Base-by-base conservation (phyloP, 306 rosid genomes). In the Sesbania bispinosa region DNA sequence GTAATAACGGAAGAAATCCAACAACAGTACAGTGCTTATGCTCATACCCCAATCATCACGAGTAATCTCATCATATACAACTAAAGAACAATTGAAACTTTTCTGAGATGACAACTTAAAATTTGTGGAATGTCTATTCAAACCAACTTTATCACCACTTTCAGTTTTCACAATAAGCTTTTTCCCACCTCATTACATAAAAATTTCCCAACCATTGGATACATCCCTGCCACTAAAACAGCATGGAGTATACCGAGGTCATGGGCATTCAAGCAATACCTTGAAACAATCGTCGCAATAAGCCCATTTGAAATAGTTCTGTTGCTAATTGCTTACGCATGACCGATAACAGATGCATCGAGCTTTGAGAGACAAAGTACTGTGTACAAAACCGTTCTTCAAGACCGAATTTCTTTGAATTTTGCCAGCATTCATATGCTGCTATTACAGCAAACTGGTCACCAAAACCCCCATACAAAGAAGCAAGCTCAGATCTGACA, bases 161-260 rank as follows among this genome's bases (percentile, higher is more conserved):
- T 78, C 67, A 39, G 88, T 87, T 61, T 86, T 86, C 15, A 89
- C 70, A 10, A 76, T 0, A 48, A 76, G 4, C 29, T 79, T 71
- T 19, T 57, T 84, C 10, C 58, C 72, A 11, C 14, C 52, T 66
- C 62, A 8, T 20, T 26, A 15, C 83, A 74, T 23, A 77, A 29
- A 68, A 85, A 69, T 83, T 75, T 84, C 57, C 97, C 97, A 33
- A 89, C 84, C 88, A 68, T 86, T 2, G 98, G 98, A 85, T 89
- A 89, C 80, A 86, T 81, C 71, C 90, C 89, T 2, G 94, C 88
- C 54, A 85, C 85, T 30, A 92, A 80, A 52, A 89, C 86, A 1
- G 90, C 85, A 33, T 86, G 86, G 55, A 92, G 83, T 70, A 92
- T 46, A 4, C 96, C 98, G 18, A 88, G 85, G 59, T 84, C 82